phyloP scores from a whole-genome alignment of 2,329 filamentous ascomycete species.

The Xylariaceae sp. region DNA sequence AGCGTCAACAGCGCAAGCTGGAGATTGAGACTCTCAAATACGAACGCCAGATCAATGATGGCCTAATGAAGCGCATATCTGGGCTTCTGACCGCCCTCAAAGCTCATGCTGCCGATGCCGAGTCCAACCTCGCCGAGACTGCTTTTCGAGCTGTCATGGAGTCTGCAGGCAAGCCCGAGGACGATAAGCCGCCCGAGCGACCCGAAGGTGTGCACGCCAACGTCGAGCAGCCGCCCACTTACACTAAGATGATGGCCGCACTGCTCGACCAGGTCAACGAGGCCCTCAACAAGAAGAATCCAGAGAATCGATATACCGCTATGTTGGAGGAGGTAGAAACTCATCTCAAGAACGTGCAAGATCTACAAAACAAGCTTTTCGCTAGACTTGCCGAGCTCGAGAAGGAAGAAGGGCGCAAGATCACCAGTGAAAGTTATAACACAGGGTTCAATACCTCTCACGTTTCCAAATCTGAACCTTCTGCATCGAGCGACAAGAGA shows the following conservation, averaged over 20 bases:
- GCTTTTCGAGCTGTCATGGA: conserved; percentile 90
- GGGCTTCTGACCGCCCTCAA: conserved; percentile 70
- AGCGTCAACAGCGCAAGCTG: conserved; percentile 78
- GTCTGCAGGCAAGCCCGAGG: conserved; percentile 65
- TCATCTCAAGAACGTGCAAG: conserved; percentile 74
- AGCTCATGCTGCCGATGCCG: conserved; percentile 65
- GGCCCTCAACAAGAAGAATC: conserved; percentile 73
- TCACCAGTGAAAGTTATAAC: conserved; percentile 86
- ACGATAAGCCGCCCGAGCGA: conserved; percentile 68
- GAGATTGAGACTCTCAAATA: conserved; percentile 92
- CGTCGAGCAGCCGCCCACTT: conserved; percentile 71
- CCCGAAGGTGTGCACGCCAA: conserved; percentile 77
- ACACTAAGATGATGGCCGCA: conserved; percentile 98
- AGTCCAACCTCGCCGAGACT: conserved; percentile 69
- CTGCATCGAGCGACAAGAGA: conserved; percentile 40
- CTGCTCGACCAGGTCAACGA: conserved; percentile 88
- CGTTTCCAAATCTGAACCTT: conserved; percentile 45
- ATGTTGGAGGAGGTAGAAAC: conserved; percentile 75
- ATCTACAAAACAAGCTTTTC: conserved; percentile 70
- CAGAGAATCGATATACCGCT: conserved; percentile 63
- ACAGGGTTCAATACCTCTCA: conserved; percentile 88
- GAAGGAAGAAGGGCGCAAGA: conserved; percentile 80
- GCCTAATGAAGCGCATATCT: conserved; percentile 79
- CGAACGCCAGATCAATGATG: conserved; percentile 89
- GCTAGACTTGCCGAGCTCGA: conserved; percentile 76